Evolutionary conservation across 208 protist species (phyloP).

Genomic region (Trypanosoma theileri): DNA sequence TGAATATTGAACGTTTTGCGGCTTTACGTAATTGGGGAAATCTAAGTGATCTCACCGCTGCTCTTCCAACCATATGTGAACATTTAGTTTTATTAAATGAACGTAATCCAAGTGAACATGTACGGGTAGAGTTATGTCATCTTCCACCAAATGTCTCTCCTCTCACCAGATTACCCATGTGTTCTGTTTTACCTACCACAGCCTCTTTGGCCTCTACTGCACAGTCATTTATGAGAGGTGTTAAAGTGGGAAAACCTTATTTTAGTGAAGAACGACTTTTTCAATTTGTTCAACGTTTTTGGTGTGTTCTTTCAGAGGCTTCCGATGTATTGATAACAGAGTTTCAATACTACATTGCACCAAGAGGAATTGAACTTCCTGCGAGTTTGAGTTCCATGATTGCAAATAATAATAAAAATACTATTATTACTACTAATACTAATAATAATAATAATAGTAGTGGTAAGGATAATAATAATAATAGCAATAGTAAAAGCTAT

Average conservation of each 20-base stretch:
- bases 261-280: slow-evolving; percentile 72
- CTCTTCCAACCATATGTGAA: slow-evolving; percentile 52
- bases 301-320: slow-evolving; percentile 45
- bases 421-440: background rate
- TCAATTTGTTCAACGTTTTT: slow-evolving; percentile 66
- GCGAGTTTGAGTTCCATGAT: background rate
- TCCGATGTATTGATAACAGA: slow-evolving; percentile 40
- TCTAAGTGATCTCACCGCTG: slow-evolving; percentile 4
- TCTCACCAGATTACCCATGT: background rate
- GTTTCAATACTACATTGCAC: slow-evolving; percentile 32
- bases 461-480: slow-evolving; percentile 23
- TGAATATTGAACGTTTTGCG: slow-evolving; percentile 60
- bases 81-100: slow-evolving; percentile 71
- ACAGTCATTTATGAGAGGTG: slow-evolving; percentile 31
- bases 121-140: slow-evolving; percentile 58
- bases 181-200: slow-evolving; percentile 6
- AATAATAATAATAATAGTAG: no score
- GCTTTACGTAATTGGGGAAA: slow-evolving; percentile 64
- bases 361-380: slow-evolving; percentile 13
- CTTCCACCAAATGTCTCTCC: slow-evolving; percentile 3
- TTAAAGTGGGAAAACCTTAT: slow-evolving; percentile 56
- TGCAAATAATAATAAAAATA: slow-evolving; percentile 12
- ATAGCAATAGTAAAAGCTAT: slow-evolving; percentile 7
- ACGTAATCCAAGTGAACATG: slow-evolving; percentile 69
- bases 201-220: background rate